phyloP scores from a whole-genome alignment of 495 filamentous ascomycete genomes.

The Parathielavia hyrcaniae region DNA sequence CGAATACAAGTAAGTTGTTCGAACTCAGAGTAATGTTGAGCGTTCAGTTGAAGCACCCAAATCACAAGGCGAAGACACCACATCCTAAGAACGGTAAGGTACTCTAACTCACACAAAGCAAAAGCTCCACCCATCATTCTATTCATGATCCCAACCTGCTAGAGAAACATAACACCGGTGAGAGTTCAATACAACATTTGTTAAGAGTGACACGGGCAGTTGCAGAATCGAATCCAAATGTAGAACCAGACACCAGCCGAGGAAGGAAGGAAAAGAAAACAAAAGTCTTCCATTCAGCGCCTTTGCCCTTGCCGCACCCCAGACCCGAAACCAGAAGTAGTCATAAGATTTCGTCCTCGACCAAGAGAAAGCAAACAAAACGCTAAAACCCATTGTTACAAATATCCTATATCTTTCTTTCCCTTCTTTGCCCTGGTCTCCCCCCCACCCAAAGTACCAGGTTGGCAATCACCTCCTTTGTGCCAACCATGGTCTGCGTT shows the following conservation, averaged over 20 bases:
- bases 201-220: neutral
- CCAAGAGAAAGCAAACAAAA: conserved; percentile 9
- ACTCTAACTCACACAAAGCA: neutral
- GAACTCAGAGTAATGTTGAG: too few species aligned
- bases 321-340: neutral
- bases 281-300: neutral
- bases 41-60: neutral
- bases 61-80: neutral
- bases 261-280: too few species aligned
- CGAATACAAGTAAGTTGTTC: too few species aligned
- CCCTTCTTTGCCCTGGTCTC: neutral
- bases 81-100: neutral
- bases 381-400: neutral
- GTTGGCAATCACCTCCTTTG: neutral
- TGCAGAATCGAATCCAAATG: conserved; percentile 2
- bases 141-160: conserved; percentile 8
- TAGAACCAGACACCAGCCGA: neutral
- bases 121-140: conserved; percentile 8
- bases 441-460: neutral
- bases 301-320: neutral
- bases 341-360: conserved; percentile 4
- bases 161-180: neutral
- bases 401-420: conserved; percentile 7
- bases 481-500: neutral
- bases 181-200: conserved; percentile 1